Conservation (phyloP, 306 rosid genomes). For the Astragalus membranaceus region DNA sequence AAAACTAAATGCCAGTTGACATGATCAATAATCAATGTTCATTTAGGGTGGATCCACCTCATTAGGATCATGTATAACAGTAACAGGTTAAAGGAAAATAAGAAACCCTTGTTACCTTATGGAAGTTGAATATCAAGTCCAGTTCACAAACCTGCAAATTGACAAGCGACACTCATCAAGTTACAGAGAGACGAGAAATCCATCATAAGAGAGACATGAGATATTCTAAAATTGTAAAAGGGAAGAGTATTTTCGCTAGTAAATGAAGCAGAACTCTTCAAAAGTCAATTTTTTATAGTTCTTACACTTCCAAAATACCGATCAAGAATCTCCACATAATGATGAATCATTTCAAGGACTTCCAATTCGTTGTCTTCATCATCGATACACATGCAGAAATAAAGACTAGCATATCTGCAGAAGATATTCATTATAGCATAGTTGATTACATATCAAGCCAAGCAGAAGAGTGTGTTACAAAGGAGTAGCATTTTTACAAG, state of each 20-base stretch:
- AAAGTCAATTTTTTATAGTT: slow-evolving; percentile 14
- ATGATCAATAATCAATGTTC: background rate
- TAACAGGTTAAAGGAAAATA: background rate
- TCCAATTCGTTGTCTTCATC: slow-evolving; percentile 84
- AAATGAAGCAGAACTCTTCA: background rate
- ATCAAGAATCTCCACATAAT: slow-evolving; percentile 83
- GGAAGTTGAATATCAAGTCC: slow-evolving; percentile 86
- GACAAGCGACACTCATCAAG: background rate
- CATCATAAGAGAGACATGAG: background rate
- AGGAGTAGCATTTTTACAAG: background rate
- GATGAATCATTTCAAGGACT: slow-evolving; percentile 83
- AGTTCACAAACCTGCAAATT: slow-evolving; percentile 65
- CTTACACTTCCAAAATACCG: slow-evolving; percentile 95
- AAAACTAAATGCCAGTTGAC: background rate
- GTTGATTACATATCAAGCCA: background rate
- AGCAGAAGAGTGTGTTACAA: background rate
- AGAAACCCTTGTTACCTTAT: slow-evolving; percentile 49
- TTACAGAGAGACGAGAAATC: background rate
- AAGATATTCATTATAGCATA: background rate
- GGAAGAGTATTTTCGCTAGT: background rate
- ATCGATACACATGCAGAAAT: slow-evolving; percentile 91
- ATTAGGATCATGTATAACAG: background rate
- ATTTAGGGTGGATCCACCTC: background rate
- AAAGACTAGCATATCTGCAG: slow-evolving; percentile 93
- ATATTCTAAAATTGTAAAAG: background rate